Percentiles rank a stretch among this genome's conserved stretches.
phyloP scores from a whole-genome alignment of 2,329 filamentous ascomycete species.

The Botrytis deweyae region DNA sequence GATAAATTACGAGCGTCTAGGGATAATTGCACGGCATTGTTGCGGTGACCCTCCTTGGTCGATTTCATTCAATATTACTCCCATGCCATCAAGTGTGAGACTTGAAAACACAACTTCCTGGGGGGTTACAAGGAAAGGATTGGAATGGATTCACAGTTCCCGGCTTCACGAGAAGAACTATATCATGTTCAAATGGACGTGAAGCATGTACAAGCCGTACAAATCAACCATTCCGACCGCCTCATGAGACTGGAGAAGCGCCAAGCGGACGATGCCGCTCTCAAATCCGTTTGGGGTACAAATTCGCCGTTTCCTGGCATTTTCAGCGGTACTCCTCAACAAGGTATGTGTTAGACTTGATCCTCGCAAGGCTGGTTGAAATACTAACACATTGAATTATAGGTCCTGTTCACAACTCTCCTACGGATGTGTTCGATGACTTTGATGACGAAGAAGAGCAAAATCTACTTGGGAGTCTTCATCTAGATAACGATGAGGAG shows the following conservation, averaged over 20 bases:
- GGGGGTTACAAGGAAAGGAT: slow-evolving; percentile 24
- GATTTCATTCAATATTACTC: neutral
- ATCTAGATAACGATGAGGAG: slow-evolving; percentile 84
- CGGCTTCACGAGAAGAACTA: slow-evolving; percentile 61
- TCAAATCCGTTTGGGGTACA: slow-evolving; percentile 89
- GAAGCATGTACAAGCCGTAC: slow-evolving; percentile 64
- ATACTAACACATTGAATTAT: slow-evolving; percentile 31
- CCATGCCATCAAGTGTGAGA: slow-evolving; percentile 13
- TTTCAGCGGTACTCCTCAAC: slow-evolving; percentile 77
- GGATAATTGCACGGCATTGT: neutral
- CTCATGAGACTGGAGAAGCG: slow-evolving; percentile 63
- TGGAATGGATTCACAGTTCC: slow-evolving; percentile 65
- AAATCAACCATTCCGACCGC: slow-evolving; percentile 62
- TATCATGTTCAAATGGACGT: slow-evolving; percentile 70
- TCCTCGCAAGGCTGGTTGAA: slow-evolving; percentile 15
- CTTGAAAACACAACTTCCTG: slow-evolving; percentile 5
- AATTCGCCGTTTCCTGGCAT: slow-evolving; percentile 89
- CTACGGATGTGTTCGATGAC: slow-evolving; percentile 83
- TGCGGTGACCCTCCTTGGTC: neutral
- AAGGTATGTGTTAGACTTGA: slow-evolving; percentile 61
- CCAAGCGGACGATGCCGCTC: slow-evolving; percentile 63
- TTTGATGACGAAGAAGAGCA: slow-evolving; percentile 82
- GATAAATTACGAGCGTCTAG: neutral
- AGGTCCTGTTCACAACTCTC: slow-evolving; percentile 78
- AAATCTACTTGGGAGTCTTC: slow-evolving; percentile 75